Evolutionary conservation across 768 basidiomycete genomes (phyloP), one percentile per base, ranked within the genome.

Genomic region (Rhizopogon rudus): DNA sequence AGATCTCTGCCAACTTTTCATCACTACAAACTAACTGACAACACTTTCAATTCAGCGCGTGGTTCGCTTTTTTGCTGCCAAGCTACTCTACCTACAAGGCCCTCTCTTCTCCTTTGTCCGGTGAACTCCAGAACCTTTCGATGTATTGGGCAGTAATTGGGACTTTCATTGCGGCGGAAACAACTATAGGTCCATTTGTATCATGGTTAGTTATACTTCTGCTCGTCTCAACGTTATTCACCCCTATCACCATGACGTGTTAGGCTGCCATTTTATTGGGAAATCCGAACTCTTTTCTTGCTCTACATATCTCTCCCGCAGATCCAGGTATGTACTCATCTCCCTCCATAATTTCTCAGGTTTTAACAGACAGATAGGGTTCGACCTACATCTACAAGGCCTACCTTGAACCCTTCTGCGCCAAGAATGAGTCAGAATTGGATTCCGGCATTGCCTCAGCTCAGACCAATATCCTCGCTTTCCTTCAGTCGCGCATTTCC

Each of bases 211-310:
- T 67, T 22, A 54, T 37, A 7, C 29, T 35, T 25, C 45, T 31
- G 16, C 43, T 44, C 17, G 28, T 44, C 8, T 9, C 16, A 17
- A 56, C 52, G 53, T 54, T 58, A 40, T 53, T 51, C 44, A 58
- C 52, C 54, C 46, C 59, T 64, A 35, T 67, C 53, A 52, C 41
- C 55, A 17, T 40, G n/a, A 6, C 52, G 40, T 22, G 49, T 45
- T 61, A 87, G 87, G 87, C 62, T 89, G 41, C 87, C 88, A 6
- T 87, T 90, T 65, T 89, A 88, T 64, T 87, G 82, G 82, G 88
- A 89, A 63, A 44, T 81, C 51, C 83, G 87, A 61, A 87, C 83
- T n/a, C 22, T 82, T 3, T 82, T 88, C 65, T 65, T 89, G 3
- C 73, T 89, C 25, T 89, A 83, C 72, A 67, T 89, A 43, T 71